Evolutionary conservation across 2,329 filamentous ascomycete genomes (phyloP).

Genomic region (Colletotrichum abscissum): DNA sequence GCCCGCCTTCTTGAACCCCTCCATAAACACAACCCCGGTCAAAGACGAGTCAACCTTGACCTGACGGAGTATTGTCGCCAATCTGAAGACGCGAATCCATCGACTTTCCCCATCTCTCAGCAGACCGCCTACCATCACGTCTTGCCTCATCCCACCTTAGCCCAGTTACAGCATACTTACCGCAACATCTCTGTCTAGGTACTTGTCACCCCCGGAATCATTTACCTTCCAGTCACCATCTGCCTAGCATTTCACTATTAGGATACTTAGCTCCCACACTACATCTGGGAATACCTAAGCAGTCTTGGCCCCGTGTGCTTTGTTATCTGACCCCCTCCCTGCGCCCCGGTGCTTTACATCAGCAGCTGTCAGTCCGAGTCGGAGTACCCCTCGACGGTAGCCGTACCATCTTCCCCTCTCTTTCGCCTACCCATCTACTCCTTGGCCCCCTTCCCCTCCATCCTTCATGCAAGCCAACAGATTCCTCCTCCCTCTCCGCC

Average conservation of each 20-base stretch:
- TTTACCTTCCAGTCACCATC: not conserved
- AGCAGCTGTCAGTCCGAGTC: not conserved
- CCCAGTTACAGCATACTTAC: too few species aligned
- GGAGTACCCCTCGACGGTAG: slow-evolving; percentile 7
- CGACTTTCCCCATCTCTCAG: not conserved
- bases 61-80: not conserved
- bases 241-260: not conserved
- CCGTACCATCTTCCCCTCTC: not conserved
- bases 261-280: not conserved
- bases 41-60: not conserved
- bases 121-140: not conserved
- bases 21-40: not conserved
- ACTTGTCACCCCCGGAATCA: not conserved
- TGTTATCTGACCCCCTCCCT: not conserved
- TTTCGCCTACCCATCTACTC: not conserved
- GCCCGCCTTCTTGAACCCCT: not conserved
- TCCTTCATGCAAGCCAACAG: slow-evolving; percentile 27
- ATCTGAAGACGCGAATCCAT: not conserved
- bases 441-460: not conserved
- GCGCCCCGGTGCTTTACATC: not conserved
- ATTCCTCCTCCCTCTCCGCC: slow-evolving; percentile 18
- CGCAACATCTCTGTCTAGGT: not conserved
- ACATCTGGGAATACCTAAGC: not conserved
- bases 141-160: not conserved
- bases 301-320: not conserved